Percentiles rank a stretch among this genome's conserved stretches.
These are phyloP conservation scores for Coniochaeta sp. DNA, from an alignment of 2,329 filamentous ascomycete genomes.

Conservation along the genomic window DNA sequence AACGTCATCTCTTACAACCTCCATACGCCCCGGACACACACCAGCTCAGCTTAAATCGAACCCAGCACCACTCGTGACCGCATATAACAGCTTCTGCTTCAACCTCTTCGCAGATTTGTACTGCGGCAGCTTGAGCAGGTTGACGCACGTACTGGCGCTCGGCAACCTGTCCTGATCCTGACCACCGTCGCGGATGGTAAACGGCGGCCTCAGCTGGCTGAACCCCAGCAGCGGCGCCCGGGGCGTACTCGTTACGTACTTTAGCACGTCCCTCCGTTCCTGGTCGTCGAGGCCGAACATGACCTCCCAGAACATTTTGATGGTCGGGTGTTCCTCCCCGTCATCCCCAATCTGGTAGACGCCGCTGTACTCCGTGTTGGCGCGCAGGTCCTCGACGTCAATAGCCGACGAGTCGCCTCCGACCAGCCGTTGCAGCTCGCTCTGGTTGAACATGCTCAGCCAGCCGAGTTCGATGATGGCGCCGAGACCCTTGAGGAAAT, in stretches of 20 bases:
- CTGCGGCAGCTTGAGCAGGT: conserved; percentile 82
- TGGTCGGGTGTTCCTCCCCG: conserved; percentile 73
- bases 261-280: conserved; percentile 79
- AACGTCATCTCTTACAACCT: neutral
- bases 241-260: conserved; percentile 92
- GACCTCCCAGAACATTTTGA: conserved; percentile 87
- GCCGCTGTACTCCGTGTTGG: conserved; percentile 81
- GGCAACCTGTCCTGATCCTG: conserved; percentile 71
- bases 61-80: conserved; percentile 80
- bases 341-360: conserved; percentile 89
- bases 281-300: conserved; percentile 68
- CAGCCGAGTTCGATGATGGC: conserved; percentile 86
- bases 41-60: conserved; percentile 66
- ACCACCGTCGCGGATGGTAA: conserved; percentile 83
- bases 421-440: conserved; percentile 87
- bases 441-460: conserved; percentile 98
- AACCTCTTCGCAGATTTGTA: conserved; percentile 63
- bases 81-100: conserved; percentile 79
- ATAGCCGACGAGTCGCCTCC: conserved; percentile 82
- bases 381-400: conserved; percentile 76
- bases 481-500: conserved; percentile 80
- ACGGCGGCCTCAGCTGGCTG: conserved; percentile 72
- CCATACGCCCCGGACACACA: neutral
- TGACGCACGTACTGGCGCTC: conserved; percentile 94
- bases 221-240: conserved; percentile 87